Conservation (phyloP, 2,329 filamentous ascomycete species). For the Aureobasidium sp. region DNA sequence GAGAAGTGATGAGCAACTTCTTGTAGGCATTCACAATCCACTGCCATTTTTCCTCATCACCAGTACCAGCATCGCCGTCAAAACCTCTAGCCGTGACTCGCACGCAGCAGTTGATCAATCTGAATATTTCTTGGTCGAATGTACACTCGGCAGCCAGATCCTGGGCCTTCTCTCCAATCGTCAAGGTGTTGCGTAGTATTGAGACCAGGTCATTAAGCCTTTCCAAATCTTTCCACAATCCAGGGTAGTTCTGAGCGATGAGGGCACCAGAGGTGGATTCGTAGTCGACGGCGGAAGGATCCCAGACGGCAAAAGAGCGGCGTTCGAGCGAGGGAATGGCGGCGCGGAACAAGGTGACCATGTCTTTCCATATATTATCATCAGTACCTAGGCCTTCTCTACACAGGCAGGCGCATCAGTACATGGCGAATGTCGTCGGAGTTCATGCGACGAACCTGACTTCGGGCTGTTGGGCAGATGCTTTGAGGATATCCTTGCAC, state of each 20-base stretch:
- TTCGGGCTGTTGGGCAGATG: constrained; percentile 47
- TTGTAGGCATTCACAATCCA: constrained; percentile 58
- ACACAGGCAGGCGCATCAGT: constrained; percentile 9
- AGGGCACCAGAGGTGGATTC: constrained; percentile 51
- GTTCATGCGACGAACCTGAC: constrained; percentile 33
- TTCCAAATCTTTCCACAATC: constrained; percentile 53
- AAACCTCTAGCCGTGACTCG: constrained; percentile 56
- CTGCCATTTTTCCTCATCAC: constrained; percentile 57
- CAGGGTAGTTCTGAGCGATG: constrained; percentile 51
- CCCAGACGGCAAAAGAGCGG: constrained; percentile 53
- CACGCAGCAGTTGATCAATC: constrained; percentile 55
- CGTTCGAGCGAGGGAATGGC: constrained; percentile 53
- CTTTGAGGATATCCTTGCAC: constrained; percentile 51
- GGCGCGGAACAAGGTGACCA: constrained; percentile 48
- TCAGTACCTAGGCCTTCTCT: constrained; percentile 50
- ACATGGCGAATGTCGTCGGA: background rate
- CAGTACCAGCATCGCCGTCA: constrained; percentile 52
- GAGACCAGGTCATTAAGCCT: constrained; percentile 53
- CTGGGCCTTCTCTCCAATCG: constrained; percentile 52
- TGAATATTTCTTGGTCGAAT: constrained; percentile 53
- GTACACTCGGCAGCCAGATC: constrained; percentile 52
- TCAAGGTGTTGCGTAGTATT: constrained; percentile 53
- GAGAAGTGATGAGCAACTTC: constrained; percentile 55
- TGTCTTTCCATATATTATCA: constrained; percentile 50
- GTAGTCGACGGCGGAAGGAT: constrained; percentile 46